Base-by-base conservation (phyloP, 305 asterid genomes). In the Fraxinus albicans region DNA sequence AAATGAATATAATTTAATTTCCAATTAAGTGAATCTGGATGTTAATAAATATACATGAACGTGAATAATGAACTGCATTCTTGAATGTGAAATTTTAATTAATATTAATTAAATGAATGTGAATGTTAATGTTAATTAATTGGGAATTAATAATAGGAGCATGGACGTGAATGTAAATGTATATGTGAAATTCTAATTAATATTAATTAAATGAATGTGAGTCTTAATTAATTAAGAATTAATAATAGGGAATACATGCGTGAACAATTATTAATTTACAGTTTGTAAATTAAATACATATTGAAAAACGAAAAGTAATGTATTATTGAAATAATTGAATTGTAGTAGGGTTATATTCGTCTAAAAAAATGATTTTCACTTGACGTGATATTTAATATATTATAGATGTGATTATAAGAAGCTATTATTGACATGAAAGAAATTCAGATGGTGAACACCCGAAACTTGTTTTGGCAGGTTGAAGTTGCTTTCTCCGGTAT, bases 401-500 rank as follows among this genome's bases (percentile, higher is more conserved):
- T 10, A 42, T 42, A 10, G 53, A 42, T 36, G 25, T 77, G 82
- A 70, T 72, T 73, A 1, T 38, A 81, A 31, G 27, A 63, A 38
- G 9, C 72, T 38, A 21, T 40, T 78, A 77, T 36, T 67, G 77
- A 69, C 47, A 7, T 34, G 3, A n/a, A 60, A 47, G 44, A 77
- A 79, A 74, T 15, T 78, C 36, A 70, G 50, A 38, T 15, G 35
- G 50, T 80, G 58, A 79, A 77, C 72, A 69, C 86, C 80, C 72
- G 74, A 80, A 73, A 50, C 81, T 84, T 60, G 80, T 70, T 80
- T 75, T 87, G 85, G 82, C 91, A 92, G 98, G 94, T 93, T 83
- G 99, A 93, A 87, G 97, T 95, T 86, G 94, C 93, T 36, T 91
- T 96, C 87, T 87, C 97, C 35, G 99, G 97, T 47, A 79, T 88